Conservation (phyloP, 192 early-diverging fungal genomes). For the Podochytrium sp. region DNA sequence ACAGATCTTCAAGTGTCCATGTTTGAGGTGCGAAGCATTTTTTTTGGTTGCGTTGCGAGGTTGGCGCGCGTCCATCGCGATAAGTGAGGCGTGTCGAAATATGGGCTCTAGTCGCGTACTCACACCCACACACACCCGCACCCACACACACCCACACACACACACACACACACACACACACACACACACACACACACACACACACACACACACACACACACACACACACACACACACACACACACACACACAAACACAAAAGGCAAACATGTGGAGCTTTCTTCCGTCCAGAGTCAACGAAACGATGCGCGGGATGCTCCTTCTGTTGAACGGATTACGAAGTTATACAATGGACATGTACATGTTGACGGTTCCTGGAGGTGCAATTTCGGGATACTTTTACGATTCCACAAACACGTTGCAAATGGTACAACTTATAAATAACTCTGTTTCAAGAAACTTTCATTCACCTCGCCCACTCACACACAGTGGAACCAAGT, state of each 20-base stretch:
- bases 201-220: too few species aligned
- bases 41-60: too few species aligned
- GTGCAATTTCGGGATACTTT: background rate
- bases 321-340: background rate
- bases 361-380: background rate
- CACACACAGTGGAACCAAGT: background rate
- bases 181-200: too few species aligned
- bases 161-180: too few species aligned
- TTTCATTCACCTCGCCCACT: too few species aligned
- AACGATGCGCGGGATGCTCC: background rate
- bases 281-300: background rate
- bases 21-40: background rate
- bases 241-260: too few species aligned
- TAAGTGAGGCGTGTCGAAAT: too few species aligned
- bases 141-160: too few species aligned
- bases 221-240: too few species aligned
- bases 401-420: background rate
- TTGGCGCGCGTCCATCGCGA: too few species aligned
- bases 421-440: background rate
- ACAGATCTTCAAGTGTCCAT: background rate
- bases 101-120: background rate
- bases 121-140: background rate
- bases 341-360: background rate
- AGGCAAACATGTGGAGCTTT: background rate
- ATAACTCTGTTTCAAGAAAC: background rate